Percentiles rank a stretch among this genome's conserved stretches.
These are phyloP conservation scores for Trypanosoma cruzi DNA, from an alignment of 208 protist genomes.

Conservation along the genomic window DNA sequence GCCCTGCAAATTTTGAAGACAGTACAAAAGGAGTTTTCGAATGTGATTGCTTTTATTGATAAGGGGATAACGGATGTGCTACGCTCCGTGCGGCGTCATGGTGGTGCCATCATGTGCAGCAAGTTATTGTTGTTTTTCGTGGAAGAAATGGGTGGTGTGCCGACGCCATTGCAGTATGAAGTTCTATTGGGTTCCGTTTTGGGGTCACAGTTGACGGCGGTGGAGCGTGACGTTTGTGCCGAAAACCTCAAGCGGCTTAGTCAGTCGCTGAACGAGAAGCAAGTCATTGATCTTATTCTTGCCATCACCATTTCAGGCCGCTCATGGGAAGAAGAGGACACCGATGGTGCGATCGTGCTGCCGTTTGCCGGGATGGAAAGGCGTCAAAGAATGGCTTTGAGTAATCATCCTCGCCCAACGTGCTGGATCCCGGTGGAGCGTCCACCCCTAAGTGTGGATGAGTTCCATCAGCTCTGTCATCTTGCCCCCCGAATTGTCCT, in stretches of 20 bases:
- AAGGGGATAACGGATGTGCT: slow-evolving; percentile 28
- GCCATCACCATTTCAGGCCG: slow-evolving; percentile 11
- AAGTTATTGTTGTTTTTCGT: slow-evolving; percentile 22
- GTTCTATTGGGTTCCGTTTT: slow-evolving; percentile 18
- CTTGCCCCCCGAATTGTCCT: slow-evolving; percentile 53
- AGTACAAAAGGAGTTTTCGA: not conserved
- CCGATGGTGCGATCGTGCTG: not conserved
- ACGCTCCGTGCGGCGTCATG: slow-evolving; percentile 10
- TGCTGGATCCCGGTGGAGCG: slow-evolving; percentile 20
- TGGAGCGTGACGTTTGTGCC: slow-evolving; percentile 26
- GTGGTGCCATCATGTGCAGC: slow-evolving; percentile 26
- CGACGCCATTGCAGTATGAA: slow-evolving; percentile 21
- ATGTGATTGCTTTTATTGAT: not conserved
- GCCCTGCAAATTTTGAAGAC: slow-evolving; percentile 14
- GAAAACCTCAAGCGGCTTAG: slow-evolving; percentile 22
- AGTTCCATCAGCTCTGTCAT: slow-evolving; percentile 42
- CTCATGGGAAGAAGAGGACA: not conserved
- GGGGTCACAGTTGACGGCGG: slow-evolving; percentile 1
- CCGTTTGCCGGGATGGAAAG: not conserved
- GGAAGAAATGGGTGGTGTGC: slow-evolving; percentile 24
- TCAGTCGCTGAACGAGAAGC: slow-evolving; percentile 20
- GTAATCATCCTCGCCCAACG: not conserved
- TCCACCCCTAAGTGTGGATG: slow-evolving; percentile 15
- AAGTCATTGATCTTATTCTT: slow-evolving; percentile 23
- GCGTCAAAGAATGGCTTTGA: not conserved